phyloP scores from a whole-genome alignment of 768 basidiomycete species.

The Daedaleopsis nitida region DNA sequence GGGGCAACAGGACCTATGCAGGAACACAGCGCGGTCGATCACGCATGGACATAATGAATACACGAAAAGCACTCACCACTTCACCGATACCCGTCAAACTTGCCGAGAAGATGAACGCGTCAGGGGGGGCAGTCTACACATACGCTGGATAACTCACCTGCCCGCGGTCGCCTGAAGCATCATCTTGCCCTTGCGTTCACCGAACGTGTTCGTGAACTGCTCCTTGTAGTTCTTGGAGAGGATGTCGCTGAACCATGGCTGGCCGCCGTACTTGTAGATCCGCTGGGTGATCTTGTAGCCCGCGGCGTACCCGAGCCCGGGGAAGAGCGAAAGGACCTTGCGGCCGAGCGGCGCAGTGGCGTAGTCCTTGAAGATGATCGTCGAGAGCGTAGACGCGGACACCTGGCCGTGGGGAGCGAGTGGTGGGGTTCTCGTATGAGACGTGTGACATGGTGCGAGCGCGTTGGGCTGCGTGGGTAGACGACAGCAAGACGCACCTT shows the following conservation, averaged over 20 bases:
- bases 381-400: slow-evolving; percentile 59
- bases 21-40: not conserved
- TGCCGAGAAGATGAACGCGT: not conserved
- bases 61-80: slow-evolving; percentile 61
- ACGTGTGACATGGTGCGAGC: not conserved
- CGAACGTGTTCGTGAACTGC: slow-evolving; percentile 82
- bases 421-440: not conserved
- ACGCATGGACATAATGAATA: not conserved
- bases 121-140: not conserved
- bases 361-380: slow-evolving; percentile 87
- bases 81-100: slow-evolving; percentile 86
- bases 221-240: slow-evolving; percentile 81
- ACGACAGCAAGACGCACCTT: slow-evolving; percentile 49
- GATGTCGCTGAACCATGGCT: slow-evolving; percentile 96
- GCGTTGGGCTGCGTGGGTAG: not conserved
- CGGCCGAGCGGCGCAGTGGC: slow-evolving; percentile 65
- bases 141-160: slow-evolving; percentile 53
- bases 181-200: slow-evolving; percentile 93
- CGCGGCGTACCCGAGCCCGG: slow-evolving; percentile 96
- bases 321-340: slow-evolving; percentile 92
- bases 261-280: slow-evolving; percentile 97
- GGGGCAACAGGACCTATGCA: slow-evolving; percentile 81
- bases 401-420: slow-evolving; percentile 49
- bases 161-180: slow-evolving; percentile 95
- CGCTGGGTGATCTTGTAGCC: slow-evolving; percentile 96